Conservation (phyloP, 257 asterid genomes). For the Solanum habrochaites region DNA sequence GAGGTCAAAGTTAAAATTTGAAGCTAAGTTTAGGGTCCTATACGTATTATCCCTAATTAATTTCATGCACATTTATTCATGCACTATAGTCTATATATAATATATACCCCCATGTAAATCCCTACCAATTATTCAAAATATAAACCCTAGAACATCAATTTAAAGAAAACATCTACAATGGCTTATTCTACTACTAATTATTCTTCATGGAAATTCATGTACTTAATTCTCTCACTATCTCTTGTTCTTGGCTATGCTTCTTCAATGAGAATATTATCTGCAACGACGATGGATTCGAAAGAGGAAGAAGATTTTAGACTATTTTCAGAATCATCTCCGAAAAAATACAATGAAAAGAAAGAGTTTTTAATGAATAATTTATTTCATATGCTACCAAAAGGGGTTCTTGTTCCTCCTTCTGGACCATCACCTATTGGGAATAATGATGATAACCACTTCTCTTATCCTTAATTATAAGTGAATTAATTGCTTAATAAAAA, state of each 20-base stretch:
- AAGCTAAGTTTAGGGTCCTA: too few relatives aligned
- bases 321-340: not conserved
- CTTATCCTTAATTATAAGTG: not conserved
- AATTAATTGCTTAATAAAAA: not conserved
- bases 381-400: constrained; percentile 27
- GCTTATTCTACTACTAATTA: not conserved
- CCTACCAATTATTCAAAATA: not conserved
- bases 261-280: not conserved
- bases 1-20: too few relatives aligned
- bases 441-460: not conserved
- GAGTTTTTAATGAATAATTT: not conserved
- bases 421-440: constrained; percentile 41
- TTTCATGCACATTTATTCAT: not conserved
- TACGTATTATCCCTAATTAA: too few relatives aligned
- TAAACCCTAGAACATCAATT: not conserved
- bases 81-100: not conserved
- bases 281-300: not conserved
- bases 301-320: not conserved
- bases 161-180: not conserved
- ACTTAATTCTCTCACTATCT: not conserved
- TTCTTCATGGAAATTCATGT: not conserved
- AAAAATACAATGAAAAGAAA: not conserved
- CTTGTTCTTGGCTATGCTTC: not conserved
- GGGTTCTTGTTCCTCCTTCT: constrained; percentile 36
- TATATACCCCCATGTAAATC: not conserved